These are phyloP conservation scores for Quillaja saponaria DNA, from an alignment of 306 rosid genomes.

Conservation along the genomic window DNA sequence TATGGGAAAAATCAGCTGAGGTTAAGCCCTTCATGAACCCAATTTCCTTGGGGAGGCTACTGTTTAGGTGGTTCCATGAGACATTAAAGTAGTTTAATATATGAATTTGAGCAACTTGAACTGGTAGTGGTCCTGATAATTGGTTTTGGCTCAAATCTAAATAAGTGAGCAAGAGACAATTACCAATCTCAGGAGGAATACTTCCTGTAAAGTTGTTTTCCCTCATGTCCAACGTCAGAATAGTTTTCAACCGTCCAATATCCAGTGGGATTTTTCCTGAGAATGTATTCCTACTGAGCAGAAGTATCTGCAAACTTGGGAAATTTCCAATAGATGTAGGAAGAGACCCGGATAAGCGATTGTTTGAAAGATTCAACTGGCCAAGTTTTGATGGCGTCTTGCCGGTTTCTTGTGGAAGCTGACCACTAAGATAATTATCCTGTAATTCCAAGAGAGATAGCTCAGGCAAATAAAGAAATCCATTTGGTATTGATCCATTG, in stretches of 20 bases:
- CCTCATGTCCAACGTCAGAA: constrained; percentile 72
- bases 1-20: constrained; percentile 80
- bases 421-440: constrained; percentile 73
- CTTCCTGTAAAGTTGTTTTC: constrained; percentile 72
- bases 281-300: constrained; percentile 66
- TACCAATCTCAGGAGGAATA: constrained; percentile 65
- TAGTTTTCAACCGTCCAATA: constrained; percentile 56
- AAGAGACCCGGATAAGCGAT: constrained; percentile 63
- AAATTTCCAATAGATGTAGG: constrained; percentile 70
- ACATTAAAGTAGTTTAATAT: constrained; percentile 77
- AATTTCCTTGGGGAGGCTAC: constrained; percentile 66
- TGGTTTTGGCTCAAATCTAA: constrained; percentile 90
- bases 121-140: constrained; percentile 75
- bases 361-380: constrained; percentile 75
- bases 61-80: constrained; percentile 76
- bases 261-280: constrained; percentile 67
- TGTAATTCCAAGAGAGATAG: constrained; percentile 72
- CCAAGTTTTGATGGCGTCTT: constrained; percentile 57
- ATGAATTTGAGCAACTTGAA: constrained; percentile 63
- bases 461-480: constrained; percentile 73
- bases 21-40: constrained; percentile 75
- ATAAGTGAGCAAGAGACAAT: constrained; percentile 55
- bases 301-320: constrained; percentile 62
- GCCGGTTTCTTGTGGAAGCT: constrained; percentile 47
- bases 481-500: constrained; percentile 69